These are phyloP conservation scores for Liriodendron chinense DNA, from an alignment of 164 flowering plant genomes.

Conservation along the genomic window DNA sequence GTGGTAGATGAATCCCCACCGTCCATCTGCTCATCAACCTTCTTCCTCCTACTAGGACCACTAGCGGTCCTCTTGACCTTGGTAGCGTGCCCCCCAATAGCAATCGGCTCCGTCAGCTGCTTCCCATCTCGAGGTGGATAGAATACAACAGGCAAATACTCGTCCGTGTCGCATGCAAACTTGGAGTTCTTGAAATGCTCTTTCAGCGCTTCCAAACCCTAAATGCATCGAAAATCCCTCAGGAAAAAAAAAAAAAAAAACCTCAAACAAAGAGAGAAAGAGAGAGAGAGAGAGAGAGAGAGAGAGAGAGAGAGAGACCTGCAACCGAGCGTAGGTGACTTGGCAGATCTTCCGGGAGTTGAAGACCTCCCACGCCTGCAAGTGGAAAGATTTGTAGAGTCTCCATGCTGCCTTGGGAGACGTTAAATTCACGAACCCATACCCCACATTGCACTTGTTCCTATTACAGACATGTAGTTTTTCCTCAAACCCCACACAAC, in stretches of 20 bases:
- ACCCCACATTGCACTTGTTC: constrained; percentile 97
- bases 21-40: neutral
- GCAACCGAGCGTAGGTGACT: constrained; percentile 86
- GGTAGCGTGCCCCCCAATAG: constrained; percentile 37
- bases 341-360: constrained; percentile 88
- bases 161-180: constrained; percentile 73
- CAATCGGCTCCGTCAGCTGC: constrained; percentile 48
- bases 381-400: constrained; percentile 81
- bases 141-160: constrained; percentile 81
- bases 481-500: neutral
- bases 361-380: constrained; percentile 86
- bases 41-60: neutral
- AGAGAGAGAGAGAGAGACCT: constrained; percentile 38
- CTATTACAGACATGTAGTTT: constrained; percentile 24
- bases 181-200: constrained; percentile 94
- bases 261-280: neutral
- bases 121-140: constrained; percentile 86
- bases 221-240: neutral
- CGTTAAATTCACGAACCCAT: constrained; percentile 93
- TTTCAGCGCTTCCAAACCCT: constrained; percentile 86
- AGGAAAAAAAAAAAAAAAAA: no score
- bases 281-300: neutral
- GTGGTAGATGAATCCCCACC: neutral
- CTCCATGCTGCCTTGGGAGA: constrained; percentile 79
- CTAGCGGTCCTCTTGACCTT: neutral